These are phyloP conservation scores for Annulohypoxylon truncatum DNA, from an alignment of 2,329 filamentous ascomycete species.

Conservation along the genomic window DNA sequence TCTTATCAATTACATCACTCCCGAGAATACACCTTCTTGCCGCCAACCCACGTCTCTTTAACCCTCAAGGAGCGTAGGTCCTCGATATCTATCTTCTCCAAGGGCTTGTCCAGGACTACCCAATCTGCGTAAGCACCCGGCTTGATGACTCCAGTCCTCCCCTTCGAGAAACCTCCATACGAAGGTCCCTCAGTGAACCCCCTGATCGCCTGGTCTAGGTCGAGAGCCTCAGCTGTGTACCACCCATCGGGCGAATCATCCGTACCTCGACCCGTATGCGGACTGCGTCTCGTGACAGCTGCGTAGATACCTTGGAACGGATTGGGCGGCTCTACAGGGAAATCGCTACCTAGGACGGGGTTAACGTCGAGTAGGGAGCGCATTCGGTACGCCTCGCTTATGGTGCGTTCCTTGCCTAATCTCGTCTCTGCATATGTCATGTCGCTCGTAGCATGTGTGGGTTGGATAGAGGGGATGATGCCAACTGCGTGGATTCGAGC, in stretches of 20 bases:
- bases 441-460: slow-evolving; percentile 78
- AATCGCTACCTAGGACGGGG: slow-evolving; percentile 74
- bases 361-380: slow-evolving; percentile 64
- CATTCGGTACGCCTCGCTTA: slow-evolving; percentile 73
- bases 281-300: slow-evolving; percentile 70
- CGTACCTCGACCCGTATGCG: slow-evolving; percentile 64
- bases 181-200: slow-evolving; percentile 72
- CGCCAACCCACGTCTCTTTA: slow-evolving; percentile 76
- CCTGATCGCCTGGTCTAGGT: slow-evolving; percentile 67
- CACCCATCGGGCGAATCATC: slow-evolving; percentile 64
- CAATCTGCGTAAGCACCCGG: slow-evolving; percentile 75
- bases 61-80: slow-evolving; percentile 66
- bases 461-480: slow-evolving; percentile 76
- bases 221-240: slow-evolving; percentile 69
- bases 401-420: slow-evolving; percentile 67
- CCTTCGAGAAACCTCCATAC: slow-evolving; percentile 69
- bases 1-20: slow-evolving; percentile 20
- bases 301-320: slow-evolving; percentile 77
- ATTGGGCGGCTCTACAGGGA: slow-evolving; percentile 76
- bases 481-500: slow-evolving; percentile 66
- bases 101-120: slow-evolving; percentile 72
- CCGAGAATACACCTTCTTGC: slow-evolving; percentile 61
- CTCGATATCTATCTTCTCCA: slow-evolving; percentile 63
- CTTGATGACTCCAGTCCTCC: slow-evolving; percentile 67
- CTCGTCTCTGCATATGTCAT: slow-evolving; percentile 73